Evolutionary conservation across 306 rosid species (phyloP), one percentile per base, ranked within the genome.

Genomic region (Fagus sylvatica): DNA sequence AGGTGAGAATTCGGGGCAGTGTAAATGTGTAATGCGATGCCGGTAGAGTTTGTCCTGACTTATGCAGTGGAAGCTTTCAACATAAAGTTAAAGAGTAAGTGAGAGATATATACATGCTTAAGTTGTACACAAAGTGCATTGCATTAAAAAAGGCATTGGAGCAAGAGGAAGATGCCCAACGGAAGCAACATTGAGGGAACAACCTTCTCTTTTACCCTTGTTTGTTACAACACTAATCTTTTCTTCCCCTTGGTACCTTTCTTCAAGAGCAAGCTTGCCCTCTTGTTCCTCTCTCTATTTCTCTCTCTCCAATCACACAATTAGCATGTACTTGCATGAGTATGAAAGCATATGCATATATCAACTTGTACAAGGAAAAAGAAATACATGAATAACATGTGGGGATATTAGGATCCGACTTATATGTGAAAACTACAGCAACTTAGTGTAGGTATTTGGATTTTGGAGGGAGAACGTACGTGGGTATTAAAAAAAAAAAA

Each of bases 181-280:
- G 9, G 81, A 86, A 83, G 89, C 85, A 86, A 83, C 87, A 75
- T 75, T 54, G 82, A 68, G 89, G 85, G 75, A 75, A 61, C 84
- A 86, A 74, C 42, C 79, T 71, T 77, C 81, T 71, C 80, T 80
- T 83, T 75, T 78, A 74, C 83, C 86, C 67, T 80, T 83, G 84
- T 78, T 83, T 83, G 77, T 11, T 75, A 80, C 84, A 60, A 80
- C 81, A 79, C 78, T 78, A 83, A 76, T 76, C 84, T 78, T 69
- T 57, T 53, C n/a, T 12, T 56, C 71, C 79, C 74, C 69, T 59
- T 53, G 42, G 13, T 46, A 69, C 17, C 60, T 57, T 16, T 53
- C 68, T 12, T 69, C 72, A 57, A 15, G 36, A 57, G 16, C 37
- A 81, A 81, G 82, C 82, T 34, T 85, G 74, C 67, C 67, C 73